Conservation (phyloP, 2,329 filamentous ascomycete species). For the Diplodia intermedia region DNA sequence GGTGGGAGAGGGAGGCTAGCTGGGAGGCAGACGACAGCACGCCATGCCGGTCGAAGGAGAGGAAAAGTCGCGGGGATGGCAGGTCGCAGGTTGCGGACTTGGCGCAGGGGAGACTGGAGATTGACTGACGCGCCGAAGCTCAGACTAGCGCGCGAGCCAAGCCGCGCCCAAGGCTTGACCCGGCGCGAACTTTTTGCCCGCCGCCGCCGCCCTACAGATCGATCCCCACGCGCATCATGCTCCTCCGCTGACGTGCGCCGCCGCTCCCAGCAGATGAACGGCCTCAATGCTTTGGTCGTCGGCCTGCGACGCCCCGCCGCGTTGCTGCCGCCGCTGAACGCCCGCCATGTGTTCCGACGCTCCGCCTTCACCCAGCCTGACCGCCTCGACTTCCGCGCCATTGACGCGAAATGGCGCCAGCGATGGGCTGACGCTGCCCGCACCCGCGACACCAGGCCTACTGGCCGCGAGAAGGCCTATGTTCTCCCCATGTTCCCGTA, state of each 20-base stretch:
- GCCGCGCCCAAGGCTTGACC: slow-evolving; percentile 2
- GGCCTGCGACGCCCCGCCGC: slow-evolving; percentile 20
- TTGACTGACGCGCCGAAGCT: slow-evolving; percentile 18
- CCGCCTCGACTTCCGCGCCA: slow-evolving; percentile 52
- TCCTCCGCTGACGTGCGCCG: slow-evolving; percentile 19
- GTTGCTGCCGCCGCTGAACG: slow-evolving; percentile 2
- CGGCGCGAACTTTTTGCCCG: not conserved
- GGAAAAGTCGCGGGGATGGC: slow-evolving; percentile 12
- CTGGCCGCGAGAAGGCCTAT: slow-evolving; percentile 59
- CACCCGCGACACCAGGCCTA: slow-evolving; percentile 14
- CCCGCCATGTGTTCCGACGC: slow-evolving; percentile 8
- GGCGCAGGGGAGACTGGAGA: slow-evolving; percentile 31
- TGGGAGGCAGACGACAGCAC: slow-evolving; percentile 12
- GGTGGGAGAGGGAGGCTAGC: slow-evolving; percentile 21
- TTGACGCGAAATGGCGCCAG: slow-evolving; percentile 63
- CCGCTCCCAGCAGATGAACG: slow-evolving; percentile 18
- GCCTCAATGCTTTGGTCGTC: slow-evolving; percentile 14
- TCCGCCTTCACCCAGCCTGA: slow-evolving; percentile 18
- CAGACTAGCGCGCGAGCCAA: slow-evolving; percentile 7
- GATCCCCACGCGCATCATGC: slow-evolving; percentile 3
- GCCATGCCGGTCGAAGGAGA: slow-evolving; percentile 30
- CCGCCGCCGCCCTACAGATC: not conserved
- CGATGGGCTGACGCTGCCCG: slow-evolving; percentile 50
- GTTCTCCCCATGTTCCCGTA: slow-evolving; percentile 94
- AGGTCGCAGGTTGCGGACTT: slow-evolving; percentile 22